These are phyloP conservation scores for Bryum argenteum DNA, from an alignment of 225 moss, liverwort and hornwort species.

Conservation along the genomic window DNA sequence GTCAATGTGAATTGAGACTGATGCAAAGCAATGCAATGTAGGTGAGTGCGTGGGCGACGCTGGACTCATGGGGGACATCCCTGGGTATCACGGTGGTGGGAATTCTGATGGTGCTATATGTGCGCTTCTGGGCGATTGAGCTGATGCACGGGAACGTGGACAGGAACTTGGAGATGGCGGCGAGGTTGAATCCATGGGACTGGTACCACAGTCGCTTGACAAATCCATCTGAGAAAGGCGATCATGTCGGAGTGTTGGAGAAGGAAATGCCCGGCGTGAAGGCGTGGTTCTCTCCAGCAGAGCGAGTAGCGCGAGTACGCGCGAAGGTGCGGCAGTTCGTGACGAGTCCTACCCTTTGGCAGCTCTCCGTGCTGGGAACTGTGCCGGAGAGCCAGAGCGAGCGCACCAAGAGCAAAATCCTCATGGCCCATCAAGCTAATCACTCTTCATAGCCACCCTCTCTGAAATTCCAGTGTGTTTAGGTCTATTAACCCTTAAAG, in stretches of 20 bases:
- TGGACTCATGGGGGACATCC: constrained; percentile 44
- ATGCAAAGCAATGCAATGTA: not conserved
- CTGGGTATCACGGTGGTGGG: constrained; percentile 49
- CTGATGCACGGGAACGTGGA: constrained; percentile 55
- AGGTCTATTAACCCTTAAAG: too few relatives aligned
- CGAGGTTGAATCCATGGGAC: constrained; percentile 37
- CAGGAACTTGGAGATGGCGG: constrained; percentile 29
- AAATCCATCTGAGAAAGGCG: not conserved
- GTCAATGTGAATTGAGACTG: too few relatives aligned
- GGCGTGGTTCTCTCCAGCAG: not conserved
- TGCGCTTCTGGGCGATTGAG: constrained; percentile 46
- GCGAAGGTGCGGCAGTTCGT: constrained; percentile 14
- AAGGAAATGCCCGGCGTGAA: not conserved
- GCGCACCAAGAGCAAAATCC: constrained; percentile 14
- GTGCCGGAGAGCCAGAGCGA: constrained; percentile 9
- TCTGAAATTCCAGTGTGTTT: too few relatives aligned
- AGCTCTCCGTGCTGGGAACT: constrained; percentile 23
- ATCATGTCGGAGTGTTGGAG: not conserved
- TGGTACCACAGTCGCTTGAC: constrained; percentile 33
- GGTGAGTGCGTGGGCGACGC: constrained; percentile 39
- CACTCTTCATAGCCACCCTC: too few relatives aligned
- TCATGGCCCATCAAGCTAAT: constrained; percentile 22
- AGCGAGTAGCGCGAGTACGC: not conserved
- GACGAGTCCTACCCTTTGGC: constrained; percentile 44
- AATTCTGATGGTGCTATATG: constrained; percentile 41